A percentile compares a stretch with the other conserved stretches of the same genome.
phyloP scores from a whole-genome alignment of 805 yeast genomes.

The Pichia manshurica region DNA sequence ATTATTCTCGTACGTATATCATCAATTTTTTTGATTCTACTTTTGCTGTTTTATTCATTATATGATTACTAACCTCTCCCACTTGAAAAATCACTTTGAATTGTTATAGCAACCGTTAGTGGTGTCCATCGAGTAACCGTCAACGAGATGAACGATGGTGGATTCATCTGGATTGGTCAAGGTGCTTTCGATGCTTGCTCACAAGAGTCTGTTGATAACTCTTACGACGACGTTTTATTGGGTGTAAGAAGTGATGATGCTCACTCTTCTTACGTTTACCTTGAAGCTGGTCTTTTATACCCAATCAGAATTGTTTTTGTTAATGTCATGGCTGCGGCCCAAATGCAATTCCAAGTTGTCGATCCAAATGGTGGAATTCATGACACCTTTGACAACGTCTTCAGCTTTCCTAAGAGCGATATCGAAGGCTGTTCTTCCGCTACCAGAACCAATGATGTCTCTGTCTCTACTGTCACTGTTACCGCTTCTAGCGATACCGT shows the following conservation, averaged over 20 bases:
- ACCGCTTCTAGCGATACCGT: slow-evolving; percentile 2
- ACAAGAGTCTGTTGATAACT: background rate
- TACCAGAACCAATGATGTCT: background rate
- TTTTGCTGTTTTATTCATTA: slow-evolving; percentile 6
- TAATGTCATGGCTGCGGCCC: slow-evolving; percentile 1
- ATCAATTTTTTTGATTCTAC: background rate
- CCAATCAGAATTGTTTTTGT: slow-evolving; percentile 16
- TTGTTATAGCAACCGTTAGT: slow-evolving; percentile 19
- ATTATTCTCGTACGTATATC: slow-evolving; percentile 13
- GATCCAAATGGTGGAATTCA: slow-evolving; percentile 10
- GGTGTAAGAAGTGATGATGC: slow-evolving; percentile 1
- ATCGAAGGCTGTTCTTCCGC: background rate
- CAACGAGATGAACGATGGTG: slow-evolving; percentile 25
- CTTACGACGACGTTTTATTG: slow-evolving; percentile 5
- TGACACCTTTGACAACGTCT: slow-evolving; percentile 4
- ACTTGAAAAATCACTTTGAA: too few relatives aligned
- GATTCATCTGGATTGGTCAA: slow-evolving; percentile 27
- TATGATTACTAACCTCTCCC: too few relatives aligned
- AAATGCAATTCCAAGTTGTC: slow-evolving; percentile 8
- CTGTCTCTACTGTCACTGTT: slow-evolving; percentile 3
- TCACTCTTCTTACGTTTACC: slow-evolving; percentile 10
- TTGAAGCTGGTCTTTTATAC: slow-evolving; percentile 13
- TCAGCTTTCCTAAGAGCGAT: background rate
- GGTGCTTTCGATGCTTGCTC: slow-evolving; percentile 32
- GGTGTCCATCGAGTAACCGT: slow-evolving; percentile 25